phyloP scores from a whole-genome alignment of 2,329 filamentous ascomycete genomes.

The Fusarium verrucosum region DNA sequence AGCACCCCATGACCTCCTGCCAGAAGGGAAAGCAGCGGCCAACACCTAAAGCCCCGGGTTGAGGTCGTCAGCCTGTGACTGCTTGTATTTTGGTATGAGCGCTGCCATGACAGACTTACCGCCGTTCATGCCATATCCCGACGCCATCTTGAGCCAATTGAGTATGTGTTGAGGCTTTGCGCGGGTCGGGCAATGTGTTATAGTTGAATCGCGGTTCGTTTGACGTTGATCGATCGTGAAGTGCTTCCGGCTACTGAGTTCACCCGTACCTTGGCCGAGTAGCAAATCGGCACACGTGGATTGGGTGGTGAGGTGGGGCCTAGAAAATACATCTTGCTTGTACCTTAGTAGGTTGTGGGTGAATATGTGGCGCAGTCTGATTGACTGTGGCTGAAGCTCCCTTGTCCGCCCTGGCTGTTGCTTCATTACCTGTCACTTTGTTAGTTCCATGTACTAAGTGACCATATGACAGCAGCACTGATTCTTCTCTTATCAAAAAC shows the following conservation, averaged over 20 bases:
- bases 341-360: not conserved
- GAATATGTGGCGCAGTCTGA: not conserved
- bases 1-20: constrained; percentile 99
- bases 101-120: constrained; percentile 61
- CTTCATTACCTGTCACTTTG: constrained; percentile 26
- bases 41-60: constrained; percentile 57
- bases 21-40: constrained; percentile 97
- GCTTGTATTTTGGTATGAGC: not conserved
- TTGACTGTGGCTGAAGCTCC: constrained; percentile 21
- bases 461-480: constrained; percentile 2
- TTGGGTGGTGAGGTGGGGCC: constrained; percentile 30
- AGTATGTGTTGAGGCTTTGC: constrained; percentile 41
- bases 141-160: constrained; percentile 70
- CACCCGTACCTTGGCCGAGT: constrained; percentile 42
- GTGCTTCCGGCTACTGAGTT: constrained; percentile 37
- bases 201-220: constrained; percentile 41
- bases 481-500: not conserved
- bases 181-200: constrained; percentile 33
- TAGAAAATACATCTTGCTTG: constrained; percentile 24
- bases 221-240: constrained; percentile 38
- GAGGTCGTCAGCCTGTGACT: constrained; percentile 37
- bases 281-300: constrained; percentile 39
- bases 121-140: constrained; percentile 82
- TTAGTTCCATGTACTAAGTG: constrained; percentile 26
- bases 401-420: not conserved